A percentile compares a stretch with the other conserved stretches of the same genome.
Conservation (phyloP, 2,329 filamentous ascomycete genomes). For the Davidsoniella australis region DNA sequence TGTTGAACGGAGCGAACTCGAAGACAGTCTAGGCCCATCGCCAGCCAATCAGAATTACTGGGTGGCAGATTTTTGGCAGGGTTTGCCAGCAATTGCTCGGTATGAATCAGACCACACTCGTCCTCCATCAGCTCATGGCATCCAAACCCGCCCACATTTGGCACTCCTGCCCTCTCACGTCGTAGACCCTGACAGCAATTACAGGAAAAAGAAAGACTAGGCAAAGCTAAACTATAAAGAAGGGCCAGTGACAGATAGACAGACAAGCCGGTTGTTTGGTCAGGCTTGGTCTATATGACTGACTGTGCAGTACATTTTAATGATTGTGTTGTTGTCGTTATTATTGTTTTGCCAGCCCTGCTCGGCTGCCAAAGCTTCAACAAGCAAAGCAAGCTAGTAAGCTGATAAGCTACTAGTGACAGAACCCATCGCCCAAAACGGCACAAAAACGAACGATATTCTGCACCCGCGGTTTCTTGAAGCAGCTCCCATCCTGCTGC, state of each 20-base stretch:
- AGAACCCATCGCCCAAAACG: neutral
- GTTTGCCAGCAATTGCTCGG: constrained; percentile 5
- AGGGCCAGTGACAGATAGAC: neutral
- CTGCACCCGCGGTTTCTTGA: too few relatives aligned
- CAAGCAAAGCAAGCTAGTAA: neutral
- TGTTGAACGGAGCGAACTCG: neutral
- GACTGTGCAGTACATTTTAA: too few relatives aligned
- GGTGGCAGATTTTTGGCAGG: neutral
- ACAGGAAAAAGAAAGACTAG: neutral
- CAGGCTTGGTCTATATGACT: neutral
- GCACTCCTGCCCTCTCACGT: neutral
- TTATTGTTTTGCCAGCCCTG: too few relatives aligned
- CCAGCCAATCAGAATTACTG: constrained; percentile 6
- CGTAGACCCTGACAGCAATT: neutral
- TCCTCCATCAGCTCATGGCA: constrained; percentile 11
- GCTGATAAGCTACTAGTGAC: neutral
- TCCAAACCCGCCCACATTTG: neutral
- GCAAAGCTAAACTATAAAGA: too few relatives aligned
- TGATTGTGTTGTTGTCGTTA: too few relatives aligned
- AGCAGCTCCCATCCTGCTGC: too few relatives aligned
- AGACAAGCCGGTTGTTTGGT: neutral
- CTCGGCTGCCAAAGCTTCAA: neutral
- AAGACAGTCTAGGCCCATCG: constrained; percentile 8
- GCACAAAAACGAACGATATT: neutral
- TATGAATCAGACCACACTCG: constrained; percentile 12